A percentile compares a stretch with the other conserved stretches of the same genome.
Evolutionary conservation across 2,329 filamentous ascomycete species (phyloP).

Genomic region (Pseudogymnoascus sp.): DNA sequence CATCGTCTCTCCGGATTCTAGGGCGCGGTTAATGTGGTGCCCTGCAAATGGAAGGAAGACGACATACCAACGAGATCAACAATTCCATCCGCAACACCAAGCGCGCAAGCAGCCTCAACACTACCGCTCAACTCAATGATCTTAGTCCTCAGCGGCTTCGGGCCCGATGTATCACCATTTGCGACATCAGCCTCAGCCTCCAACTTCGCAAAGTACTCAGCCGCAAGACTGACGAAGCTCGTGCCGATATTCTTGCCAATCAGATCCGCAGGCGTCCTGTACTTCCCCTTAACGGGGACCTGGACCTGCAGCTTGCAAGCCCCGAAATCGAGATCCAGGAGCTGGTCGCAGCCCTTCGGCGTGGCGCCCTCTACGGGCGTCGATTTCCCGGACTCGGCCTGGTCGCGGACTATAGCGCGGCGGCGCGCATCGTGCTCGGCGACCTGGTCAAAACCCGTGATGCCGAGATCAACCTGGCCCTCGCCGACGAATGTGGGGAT

Average conservation of each 20-base stretch:
- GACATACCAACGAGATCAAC: constrained; percentile 88
- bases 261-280: constrained; percentile 63
- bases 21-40: constrained; percentile 15
- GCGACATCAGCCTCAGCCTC: constrained; percentile 45
- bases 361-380: constrained; percentile 34
- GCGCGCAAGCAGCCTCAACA: constrained; percentile 91
- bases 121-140: constrained; percentile 93
- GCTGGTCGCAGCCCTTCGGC: constrained; percentile 57
- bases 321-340: constrained; percentile 87
- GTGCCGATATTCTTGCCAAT: constrained; percentile 91
- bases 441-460: constrained; percentile 89
- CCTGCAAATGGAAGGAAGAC: background rate
- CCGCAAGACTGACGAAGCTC: constrained; percentile 80
- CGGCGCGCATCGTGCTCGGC: constrained; percentile 73
- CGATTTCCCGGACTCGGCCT: constrained; percentile 39
- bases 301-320: constrained; percentile 93
- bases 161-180: constrained; percentile 30
- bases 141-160: constrained; percentile 65
- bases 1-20: constrained; percentile 98
- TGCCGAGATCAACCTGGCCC: constrained; percentile 85
- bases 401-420: constrained; percentile 39
- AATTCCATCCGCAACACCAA: constrained; percentile 93
- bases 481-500: constrained; percentile 97
- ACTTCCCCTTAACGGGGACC: constrained; percentile 75
- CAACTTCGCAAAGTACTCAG: constrained; percentile 73